Conservation (phyloP, 1,284 basidiomycete genomes). For the Athelia sp. region DNA sequence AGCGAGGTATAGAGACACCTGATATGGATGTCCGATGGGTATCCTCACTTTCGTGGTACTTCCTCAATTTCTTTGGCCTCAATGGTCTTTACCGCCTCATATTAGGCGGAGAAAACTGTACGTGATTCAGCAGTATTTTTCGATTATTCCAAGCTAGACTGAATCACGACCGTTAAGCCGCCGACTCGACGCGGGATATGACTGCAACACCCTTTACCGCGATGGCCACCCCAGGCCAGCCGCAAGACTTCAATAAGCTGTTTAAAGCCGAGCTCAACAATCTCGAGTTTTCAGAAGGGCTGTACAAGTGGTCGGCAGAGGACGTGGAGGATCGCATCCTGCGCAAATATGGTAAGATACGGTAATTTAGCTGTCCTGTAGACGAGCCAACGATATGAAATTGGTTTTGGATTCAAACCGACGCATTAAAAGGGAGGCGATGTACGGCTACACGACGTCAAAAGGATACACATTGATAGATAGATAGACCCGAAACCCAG, state of each 20-base stretch:
- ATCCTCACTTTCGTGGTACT: conserved; percentile 98
- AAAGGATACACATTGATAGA: not conserved
- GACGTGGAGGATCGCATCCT: conserved; percentile 79
- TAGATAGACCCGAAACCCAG: not conserved
- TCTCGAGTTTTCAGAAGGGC: conserved; percentile 83
- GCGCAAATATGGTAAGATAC: conserved; percentile 68
- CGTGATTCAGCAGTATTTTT: conserved; percentile 23
- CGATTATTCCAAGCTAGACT: conserved; percentile 10
- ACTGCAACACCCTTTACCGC: conserved; percentile 67
- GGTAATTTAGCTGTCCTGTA: conserved; percentile 38
- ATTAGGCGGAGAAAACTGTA: conserved; percentile 89
- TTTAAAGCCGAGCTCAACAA: conserved; percentile 94
- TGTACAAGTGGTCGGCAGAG: conserved; percentile 78
- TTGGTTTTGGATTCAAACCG: not conserved
- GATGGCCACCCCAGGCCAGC: conserved; percentile 49
- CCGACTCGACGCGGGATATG: conserved; percentile 74
- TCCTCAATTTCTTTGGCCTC: conserved; percentile 96
- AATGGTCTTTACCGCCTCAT: conserved; percentile 94
- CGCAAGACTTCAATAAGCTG: conserved; percentile 85
- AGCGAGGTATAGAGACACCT: conserved; percentile 91
- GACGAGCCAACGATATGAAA: not conserved
- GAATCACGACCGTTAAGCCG: conserved; percentile 46
- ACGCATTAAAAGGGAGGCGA: not conserved
- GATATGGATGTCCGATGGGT: conserved; percentile 99
- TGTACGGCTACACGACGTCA: not conserved